Base-by-base conservation (phyloP, 495 filamentous ascomycete species). In the Lasiosphaeria hispida region DNA sequence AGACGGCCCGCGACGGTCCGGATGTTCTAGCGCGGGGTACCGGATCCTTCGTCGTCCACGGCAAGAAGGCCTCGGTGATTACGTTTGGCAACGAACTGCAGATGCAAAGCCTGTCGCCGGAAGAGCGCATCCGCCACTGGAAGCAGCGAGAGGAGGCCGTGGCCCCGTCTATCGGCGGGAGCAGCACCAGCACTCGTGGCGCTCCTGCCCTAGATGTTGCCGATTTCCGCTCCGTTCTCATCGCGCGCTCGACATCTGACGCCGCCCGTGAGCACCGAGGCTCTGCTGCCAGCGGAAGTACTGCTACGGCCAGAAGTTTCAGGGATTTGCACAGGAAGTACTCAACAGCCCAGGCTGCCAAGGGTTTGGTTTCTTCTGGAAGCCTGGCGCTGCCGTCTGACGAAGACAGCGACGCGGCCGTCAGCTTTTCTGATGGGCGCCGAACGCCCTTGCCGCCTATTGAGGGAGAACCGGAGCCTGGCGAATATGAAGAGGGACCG, bases 11-110 rank as follows among this genome's bases (percentile, higher is more conserved):
- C 19, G 81, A 83, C 47, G 77, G 76, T 11, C 50, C 68, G 4
- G 91, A 92, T 69, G 83, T 86, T 9, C 79, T 98, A 8, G 72
- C 86, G 11, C 83, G 94, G 14, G 88, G 87, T 23, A 83, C 87
- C 10, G 90, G 91, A 10, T 95, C 88, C 62, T 97, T 98, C 69
- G 96, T 91, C 5, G 87, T 98, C 4, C 94, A 98, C 67, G 94
- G 94, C 53, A 98, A 98, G 77, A 97, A 98, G 71, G 94, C 94
- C 2, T 96, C 91, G 0, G 88, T 98, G 48, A 87, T 98, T 58
- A 96, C 90, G 30, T 96, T 98, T 70, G 92, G 92, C 7, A 87
- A 85, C 38, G 95, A 97, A 62, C 88, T 95, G 80, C 86, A 94
- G 65, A 87, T 94, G 81, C 86, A 94, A 64, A 86, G 81, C 63